Base-by-base conservation (phyloP, 768 basidiomycete genomes). In the Suillus plorans region DNA sequence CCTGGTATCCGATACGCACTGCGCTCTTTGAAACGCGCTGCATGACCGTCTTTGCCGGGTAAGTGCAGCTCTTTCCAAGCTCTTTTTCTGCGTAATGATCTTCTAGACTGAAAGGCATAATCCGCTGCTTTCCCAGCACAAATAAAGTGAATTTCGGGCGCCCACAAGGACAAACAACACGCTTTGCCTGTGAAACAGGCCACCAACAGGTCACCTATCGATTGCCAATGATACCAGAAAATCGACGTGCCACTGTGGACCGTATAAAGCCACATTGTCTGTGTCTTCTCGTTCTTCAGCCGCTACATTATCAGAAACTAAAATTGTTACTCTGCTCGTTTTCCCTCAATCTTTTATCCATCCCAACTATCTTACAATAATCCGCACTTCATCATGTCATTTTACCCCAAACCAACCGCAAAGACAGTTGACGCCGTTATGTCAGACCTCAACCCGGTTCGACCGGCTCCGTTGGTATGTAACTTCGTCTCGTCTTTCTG, bases 131-230 rank as follows among this genome's bases (percentile, higher is more conserved):
- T 73, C 67, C 65, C 69, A 72, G 69, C 69, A 73, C 73, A 69
- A 79, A 77, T 67, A 73, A 76, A 72, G 64, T 41, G 65, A 65
- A 63, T 71, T 68, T 50, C 45, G 45, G 61, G 77, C 78, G 70
- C 79, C 80, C 79, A 80, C 80, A 80, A 76, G 79, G 77, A 78
- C 80, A 80, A 80, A 81, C 80, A 80, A 80, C 61, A 73, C 70
- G 72, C 74, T 76, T 72, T 77, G 66, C 76, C 78, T 42, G 64
- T 57, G 68, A 58, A 64, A 56, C 25, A 56, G 18, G 41, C 47
- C 25, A 55, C 41, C 61, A 53, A n/a, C 58, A 62, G 63, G 68
- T 66, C 69, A 73, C 68, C 73, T 70, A 75, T 72, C 69, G 70
- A 76, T 78, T 70, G 64, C 62, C 50, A 72, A 77, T 77, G 75